Evolutionary conservation across 2,329 filamentous ascomycete species (phyloP).

Genomic region (Daldinia sp.): DNA sequence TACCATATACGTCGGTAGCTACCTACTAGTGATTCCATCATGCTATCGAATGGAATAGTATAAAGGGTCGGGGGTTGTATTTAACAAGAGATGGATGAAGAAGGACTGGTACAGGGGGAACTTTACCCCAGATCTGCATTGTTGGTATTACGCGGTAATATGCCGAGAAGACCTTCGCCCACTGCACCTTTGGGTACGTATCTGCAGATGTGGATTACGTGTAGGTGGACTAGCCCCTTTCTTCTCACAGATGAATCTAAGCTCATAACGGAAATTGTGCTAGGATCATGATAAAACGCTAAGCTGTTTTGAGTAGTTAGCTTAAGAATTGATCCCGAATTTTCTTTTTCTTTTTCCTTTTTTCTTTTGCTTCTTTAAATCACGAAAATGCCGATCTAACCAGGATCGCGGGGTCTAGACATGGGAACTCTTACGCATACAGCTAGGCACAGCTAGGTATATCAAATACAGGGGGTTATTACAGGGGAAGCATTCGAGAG

Average conservation of each 20-base stretch:
- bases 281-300: neutral
- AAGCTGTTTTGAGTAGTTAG: neutral
- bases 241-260: slow-evolving; percentile 19
- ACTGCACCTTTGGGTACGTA: neutral
- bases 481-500: slow-evolving; percentile 2
- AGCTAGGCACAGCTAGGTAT: neutral
- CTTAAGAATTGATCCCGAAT: neutral
- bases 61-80: slow-evolving; percentile 9
- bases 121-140: slow-evolving; percentile 31
- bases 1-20: slow-evolving; percentile 2
- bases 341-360: neutral
- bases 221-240: slow-evolving; percentile 21
- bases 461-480: neutral
- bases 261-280: neutral
- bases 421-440: neutral
- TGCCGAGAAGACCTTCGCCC: slow-evolving; percentile 7
- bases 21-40: neutral
- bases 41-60: slow-evolving; percentile 3
- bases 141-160: slow-evolving; percentile 13
- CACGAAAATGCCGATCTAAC: slow-evolving; percentile 33
- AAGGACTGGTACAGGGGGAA: slow-evolving; percentile 8
- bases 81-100: neutral
- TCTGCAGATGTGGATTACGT: neutral
- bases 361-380: neutral
- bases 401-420: slow-evolving; percentile 22